Percentiles rank a stretch among this genome's conserved stretches.
Conservation (phyloP, 306 rosid species). For the Lathyrus aphaca region DNA sequence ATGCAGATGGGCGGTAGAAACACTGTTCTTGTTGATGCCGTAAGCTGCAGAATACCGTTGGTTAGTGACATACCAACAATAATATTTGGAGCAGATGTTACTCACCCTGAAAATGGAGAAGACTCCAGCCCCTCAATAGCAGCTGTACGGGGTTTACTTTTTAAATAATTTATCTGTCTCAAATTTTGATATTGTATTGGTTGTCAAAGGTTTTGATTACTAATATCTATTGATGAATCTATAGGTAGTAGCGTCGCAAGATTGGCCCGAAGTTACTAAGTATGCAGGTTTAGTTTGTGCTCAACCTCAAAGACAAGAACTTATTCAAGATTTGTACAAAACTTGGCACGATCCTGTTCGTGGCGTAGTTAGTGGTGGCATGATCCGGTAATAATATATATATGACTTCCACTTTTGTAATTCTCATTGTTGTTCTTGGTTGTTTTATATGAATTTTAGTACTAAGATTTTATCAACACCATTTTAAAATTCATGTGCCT, state of each 20-base stretch:
- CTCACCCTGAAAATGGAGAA: constrained; percentile 97
- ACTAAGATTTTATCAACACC: constrained; percentile 12
- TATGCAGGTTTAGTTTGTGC: constrained; percentile 95
- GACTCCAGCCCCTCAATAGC: constrained; percentile 98
- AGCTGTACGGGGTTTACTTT: constrained; percentile 63
- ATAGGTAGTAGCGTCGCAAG: constrained; percentile 98
- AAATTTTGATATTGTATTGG: neutral
- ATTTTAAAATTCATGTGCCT: constrained; percentile 13
- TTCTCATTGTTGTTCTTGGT: constrained; percentile 2
- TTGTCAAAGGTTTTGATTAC: constrained; percentile 30
- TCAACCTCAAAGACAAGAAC: constrained; percentile 95
- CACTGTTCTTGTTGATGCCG: constrained; percentile 86
- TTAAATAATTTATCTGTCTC: neutral
- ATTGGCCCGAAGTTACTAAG: constrained; percentile 96
- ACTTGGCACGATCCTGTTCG: constrained; percentile 93
- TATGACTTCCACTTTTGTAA: neutral
- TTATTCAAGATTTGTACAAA: constrained; percentile 85
- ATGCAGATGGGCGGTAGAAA: constrained; percentile 98
- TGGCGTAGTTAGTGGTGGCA: constrained; percentile 86
- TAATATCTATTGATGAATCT: constrained; percentile 41
- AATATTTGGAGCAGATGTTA: constrained; percentile 96
- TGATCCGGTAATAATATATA: constrained; percentile 85
- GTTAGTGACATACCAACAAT: constrained; percentile 93
- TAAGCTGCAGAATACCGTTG: constrained; percentile 82
- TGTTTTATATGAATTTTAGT: constrained; percentile 4